A percentile compares a stretch with the other conserved stretches of the same genome.
Conservation (phyloP, 352 stramenopile genomes). For the Phytophthora vignae region DNA sequence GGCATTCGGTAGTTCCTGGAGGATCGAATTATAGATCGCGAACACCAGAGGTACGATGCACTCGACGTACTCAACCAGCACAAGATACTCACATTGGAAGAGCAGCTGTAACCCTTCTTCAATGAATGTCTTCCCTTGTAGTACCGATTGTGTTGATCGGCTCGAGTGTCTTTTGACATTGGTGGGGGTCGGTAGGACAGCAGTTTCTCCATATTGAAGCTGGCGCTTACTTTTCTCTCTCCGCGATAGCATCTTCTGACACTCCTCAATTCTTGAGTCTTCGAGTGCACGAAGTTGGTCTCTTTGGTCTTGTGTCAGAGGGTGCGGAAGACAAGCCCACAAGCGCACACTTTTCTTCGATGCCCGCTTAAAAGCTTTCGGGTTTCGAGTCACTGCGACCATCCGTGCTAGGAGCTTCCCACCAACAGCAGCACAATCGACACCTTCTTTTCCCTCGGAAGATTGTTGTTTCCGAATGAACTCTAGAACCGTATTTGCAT, state of each 20-base stretch:
- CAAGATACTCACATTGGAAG: conserved; percentile 11
- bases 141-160: too few relatives aligned
- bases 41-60: neutral
- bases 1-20: neutral
- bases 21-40: neutral
- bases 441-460: neutral
- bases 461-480: neutral
- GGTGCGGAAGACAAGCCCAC: neutral
- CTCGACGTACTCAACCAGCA: neutral
- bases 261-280: neutral
- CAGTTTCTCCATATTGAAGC: too few relatives aligned
- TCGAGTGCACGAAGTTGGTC: neutral
- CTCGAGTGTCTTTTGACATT: too few relatives aligned
- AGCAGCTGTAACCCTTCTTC: conserved; percentile 27
- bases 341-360: neutral
- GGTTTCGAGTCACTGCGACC: neutral
- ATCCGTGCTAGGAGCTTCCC: neutral
- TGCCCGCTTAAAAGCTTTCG: neutral
- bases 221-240: neutral
- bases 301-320: neutral
- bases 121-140: neutral
- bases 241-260: neutral
- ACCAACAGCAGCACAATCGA: neutral
- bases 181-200: too few relatives aligned
- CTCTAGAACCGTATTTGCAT: neutral